Evolutionary conservation across 1,284 basidiomycete genomes (phyloP), one percentile per base, ranked within the genome.

Genomic region (Ustilago loliicola): DNA sequence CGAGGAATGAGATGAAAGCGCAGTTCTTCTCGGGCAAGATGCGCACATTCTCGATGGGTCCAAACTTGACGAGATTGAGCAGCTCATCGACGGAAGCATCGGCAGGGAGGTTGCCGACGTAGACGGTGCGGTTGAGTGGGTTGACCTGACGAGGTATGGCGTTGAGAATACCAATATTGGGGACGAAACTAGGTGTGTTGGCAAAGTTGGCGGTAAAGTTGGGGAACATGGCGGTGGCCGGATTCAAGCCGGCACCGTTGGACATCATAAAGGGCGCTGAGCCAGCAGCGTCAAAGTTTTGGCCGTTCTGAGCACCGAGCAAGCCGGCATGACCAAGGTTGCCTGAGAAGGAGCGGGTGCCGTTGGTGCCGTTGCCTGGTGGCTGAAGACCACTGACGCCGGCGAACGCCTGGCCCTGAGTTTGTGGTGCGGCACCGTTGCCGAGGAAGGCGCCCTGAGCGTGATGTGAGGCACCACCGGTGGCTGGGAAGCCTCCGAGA

Each of bases 11-110:
- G 77, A 99, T 91, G 90, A 99, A 99, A 63, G 97, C 96, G 86
- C 96, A 98, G 15, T 93, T 94, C 88, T 98, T 98, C 87, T 98
- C 96, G 47, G 95, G 94, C n/a, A 98, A 90, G 42, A 99, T 92
- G 59, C 94, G 93, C 83, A 98, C 93, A 59, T 91, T 93, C 87
- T 98, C 96, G 78, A 99, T 92, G 0, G 96, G 96, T 7, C 96
- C 97, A 86, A 98, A 98, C 83, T 97, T 95, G 77, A 99, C 96
- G 73, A 98, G 92, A 87, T 95, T 98, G 83, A 98, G 92, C 29
- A 99, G 91, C 87, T 99, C 96, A 86, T 98, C 96, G 66, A 98
- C 95, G 7, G 95, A 96, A 0, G 96, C 96, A 25, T 94, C 94
- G n/a, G 93, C 90, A 17, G 96, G 96, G 48, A 99, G 90, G 87